Base-by-base conservation (phyloP, 768 basidiomycete species). In the Psilocybe subaeruginosa region DNA sequence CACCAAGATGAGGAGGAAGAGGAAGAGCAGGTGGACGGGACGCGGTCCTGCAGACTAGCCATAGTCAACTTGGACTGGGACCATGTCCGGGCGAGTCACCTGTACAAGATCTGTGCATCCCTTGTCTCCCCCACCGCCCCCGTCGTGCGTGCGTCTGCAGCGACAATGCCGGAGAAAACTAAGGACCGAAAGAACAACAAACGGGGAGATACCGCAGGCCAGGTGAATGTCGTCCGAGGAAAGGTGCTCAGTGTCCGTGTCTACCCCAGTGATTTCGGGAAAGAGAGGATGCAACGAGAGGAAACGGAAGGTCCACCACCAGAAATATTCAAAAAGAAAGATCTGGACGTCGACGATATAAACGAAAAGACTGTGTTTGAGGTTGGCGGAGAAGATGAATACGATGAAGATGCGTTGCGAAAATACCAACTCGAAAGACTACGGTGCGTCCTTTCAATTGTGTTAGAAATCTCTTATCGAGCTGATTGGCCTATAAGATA, bases 21-120 rank as follows among this genome's bases (percentile, higher is more conserved):
- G 3, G 77, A 74, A 7, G 68, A 69, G 62, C 54, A 57, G 3
- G 72, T 66, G 9, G 76, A 78, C 1, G 80, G 77, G 8, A 74
- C 78, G 8, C 73, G 78, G 8, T 95, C 94, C 2, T 81, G 77
- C 57, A 83, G 97, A 23, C 72, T 99, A 6, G 97, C 97, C 0
- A 84, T 91, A 48, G 97, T 99, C 64, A 98, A 99, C 72, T 84
- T 99, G 54, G 97, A 99, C 76, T 99, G 97, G 97, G 97, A 99
- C 73, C 85, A 98, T 74, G 87, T 99, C 54, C 90, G 91, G 58
- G 94, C 97, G 0, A 77, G 78, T 17, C 95, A 99, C 72, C 78
- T 99, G 11, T 97, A 88, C 84, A 94, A 92, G 75, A 92, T 98
- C 37, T 93, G 93, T 75, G 86, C 92, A 16, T 98, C 96, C 2